A percentile compares a stretch with the other conserved stretches of the same genome.
phyloP scores from a whole-genome alignment of 2,329 filamentous ascomycete genomes.

The Clathrospora elynae region DNA sequence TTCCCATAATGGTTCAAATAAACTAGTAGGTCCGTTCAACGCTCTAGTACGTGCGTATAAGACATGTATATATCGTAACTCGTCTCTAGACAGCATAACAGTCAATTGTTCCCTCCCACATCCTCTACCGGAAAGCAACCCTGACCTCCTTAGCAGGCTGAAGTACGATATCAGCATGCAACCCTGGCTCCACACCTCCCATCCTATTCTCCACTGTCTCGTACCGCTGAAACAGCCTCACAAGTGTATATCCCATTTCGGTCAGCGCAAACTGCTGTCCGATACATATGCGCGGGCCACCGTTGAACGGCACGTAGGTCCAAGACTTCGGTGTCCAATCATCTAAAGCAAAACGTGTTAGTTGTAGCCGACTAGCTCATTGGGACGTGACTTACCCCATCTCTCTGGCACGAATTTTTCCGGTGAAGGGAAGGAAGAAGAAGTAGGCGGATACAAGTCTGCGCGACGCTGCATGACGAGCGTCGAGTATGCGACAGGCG shows the following conservation, averaged over 20 bases:
- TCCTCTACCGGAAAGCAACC: conserved; percentile 42
- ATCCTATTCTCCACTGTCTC: conserved; percentile 50
- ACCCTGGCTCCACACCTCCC: conserved; percentile 42
- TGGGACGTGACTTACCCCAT: conserved; percentile 44
- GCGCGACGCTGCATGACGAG: conserved; percentile 56
- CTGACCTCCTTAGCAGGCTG: conserved; percentile 51
- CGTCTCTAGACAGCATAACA: too few species aligned
- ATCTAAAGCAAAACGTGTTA: conserved; percentile 17
- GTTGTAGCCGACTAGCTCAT: not conserved
- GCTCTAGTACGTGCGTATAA: too few species aligned
- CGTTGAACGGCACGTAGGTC: conserved; percentile 57
- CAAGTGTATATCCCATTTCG: conserved; percentile 57
- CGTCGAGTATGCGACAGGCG: conserved; percentile 55
- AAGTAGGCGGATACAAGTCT: conserved; percentile 54
- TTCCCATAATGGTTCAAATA: too few species aligned
- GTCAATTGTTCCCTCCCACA: not conserved
- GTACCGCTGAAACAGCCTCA: conserved; percentile 54
- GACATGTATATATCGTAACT: not conserved
- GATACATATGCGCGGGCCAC: conserved; percentile 57
- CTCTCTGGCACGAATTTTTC: conserved; percentile 55
- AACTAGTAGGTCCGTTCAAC: too few species aligned
- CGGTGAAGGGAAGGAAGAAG: conserved; percentile 49
- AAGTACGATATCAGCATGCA: conserved; percentile 56
- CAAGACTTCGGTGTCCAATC: conserved; percentile 56
- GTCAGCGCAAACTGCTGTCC: conserved; percentile 59